Base-by-base conservation (phyloP, 495 filamentous ascomycete species). In the Podospora pseudopauciseta region DNA sequence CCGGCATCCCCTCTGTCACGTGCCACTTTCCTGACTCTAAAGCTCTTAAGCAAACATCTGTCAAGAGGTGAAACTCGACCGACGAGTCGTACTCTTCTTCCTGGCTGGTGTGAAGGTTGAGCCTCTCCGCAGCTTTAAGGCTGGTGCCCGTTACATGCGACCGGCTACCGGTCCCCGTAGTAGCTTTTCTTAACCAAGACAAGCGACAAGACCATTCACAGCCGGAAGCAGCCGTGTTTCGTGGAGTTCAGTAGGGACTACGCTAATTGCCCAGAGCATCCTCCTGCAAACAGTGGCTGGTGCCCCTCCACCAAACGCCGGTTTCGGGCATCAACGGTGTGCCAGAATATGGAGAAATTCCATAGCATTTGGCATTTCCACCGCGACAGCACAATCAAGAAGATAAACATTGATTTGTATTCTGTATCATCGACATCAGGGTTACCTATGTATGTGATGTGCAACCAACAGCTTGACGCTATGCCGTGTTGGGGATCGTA, bases 401-500 rank as follows among this genome's bases (percentile, higher is more conserved):
- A 49, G 7, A 32, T 32, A 32, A 32, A 32, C 30, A 32, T 7
- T 32, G 30, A 32, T 32, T 32, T 32, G 4, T 6, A 4, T 7
- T 5, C 30, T 32, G 4, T 6, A 23, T 23, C 23, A 23, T 23
- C 23, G 23, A 23, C 23, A 23, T 23, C 23, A 23, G 23, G 23
- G 23, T 1, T 23, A 23, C 23, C 23, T 1, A 23, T 23, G 23
- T 16, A 57, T 57, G 54, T 57, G 54, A 57, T 18, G 18, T 23
- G 54, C 34, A 39, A 4, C 34, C 34, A 39, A 39, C 34, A 39
- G 11, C 6, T 16, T 13, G 39, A 49, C 39, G 39, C 39, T 49
- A 49, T 49, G 7, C 39, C 39, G 2, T 49, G 39, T 49, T 64
- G 44, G 44, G 23, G n/a, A 53, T 60, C 60, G 65, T 68, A 39